Evolutionary conservation across 257 asterid species (phyloP), one percentile per base, ranked within the genome.

Genomic region (Scutellaria baicalensis): DNA sequence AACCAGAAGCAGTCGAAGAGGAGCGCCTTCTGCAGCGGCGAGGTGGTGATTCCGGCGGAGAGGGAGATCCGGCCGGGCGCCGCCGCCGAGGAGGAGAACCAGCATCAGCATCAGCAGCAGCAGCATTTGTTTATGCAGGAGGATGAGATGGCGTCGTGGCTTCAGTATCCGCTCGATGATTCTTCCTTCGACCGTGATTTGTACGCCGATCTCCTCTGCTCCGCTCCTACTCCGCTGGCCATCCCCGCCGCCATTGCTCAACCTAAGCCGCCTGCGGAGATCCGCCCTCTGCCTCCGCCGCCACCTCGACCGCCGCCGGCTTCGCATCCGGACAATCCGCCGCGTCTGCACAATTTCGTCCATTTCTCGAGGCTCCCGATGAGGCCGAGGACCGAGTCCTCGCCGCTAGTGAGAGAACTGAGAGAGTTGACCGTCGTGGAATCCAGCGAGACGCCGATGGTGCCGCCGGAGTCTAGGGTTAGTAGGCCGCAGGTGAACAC

Each of bases 131-230:
- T 85, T 80, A 86, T 92, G 85, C 97, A 88, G 69, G 97, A 90
- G 70, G 96, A 86, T 9, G 98, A 93, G 81, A 84, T 93, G 96
- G 80, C 96, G 5, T 79, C 97, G 3, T 93, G 96, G 96, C 95
- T 92, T 21, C 95, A 88, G 66, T 86, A 86, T 27, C 95, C 95
- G 11, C 73, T 88, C 23, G 94, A 89, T 10, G 96, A 89, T 5
- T 64, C 92, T 42, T 72, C 94, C 69, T 88, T 88, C 72, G 90
- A 82, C 66, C 93, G 87, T 14, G 91, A 89, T 68, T 72, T 88
- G 54, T 87, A 80, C 77, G 73, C 92, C 44, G 92, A 91, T 76
- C 81, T 87, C 74, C 85, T 91, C 12, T 81, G 75, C 57, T 48
- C 83, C 3, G 66, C 83, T 50, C 81, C 86, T 1, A 79, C 89